Conservation (phyloP, 148 eudicot species). For the Silene latifolia region DNA sequence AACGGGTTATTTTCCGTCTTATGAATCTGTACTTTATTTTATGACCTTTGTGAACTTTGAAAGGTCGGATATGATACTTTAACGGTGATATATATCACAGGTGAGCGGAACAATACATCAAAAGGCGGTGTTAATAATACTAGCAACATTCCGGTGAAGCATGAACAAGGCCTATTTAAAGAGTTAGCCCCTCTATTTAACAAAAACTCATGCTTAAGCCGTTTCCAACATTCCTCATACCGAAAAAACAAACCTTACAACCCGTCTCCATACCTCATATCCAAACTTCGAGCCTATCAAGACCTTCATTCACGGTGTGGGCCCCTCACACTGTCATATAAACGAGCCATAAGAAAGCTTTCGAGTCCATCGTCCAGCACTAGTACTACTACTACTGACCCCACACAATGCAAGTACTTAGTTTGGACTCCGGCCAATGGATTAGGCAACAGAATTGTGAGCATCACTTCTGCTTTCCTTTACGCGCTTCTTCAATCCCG, state of each 20-base stretch:
- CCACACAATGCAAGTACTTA: conserved; percentile 46
- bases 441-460: conserved; percentile 68
- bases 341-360: conserved; percentile 34
- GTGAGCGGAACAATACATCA: background rate
- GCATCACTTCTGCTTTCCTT: conserved; percentile 66
- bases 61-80: too few species aligned
- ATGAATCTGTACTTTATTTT: too few species aligned
- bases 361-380: background rate
- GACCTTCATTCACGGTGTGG: conserved; percentile 62
- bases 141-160: background rate
- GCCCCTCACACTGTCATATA: conserved; percentile 51
- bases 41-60: too few species aligned
- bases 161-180: conserved; percentile 18
- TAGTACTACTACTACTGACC: too few species aligned
- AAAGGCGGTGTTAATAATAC: background rate
- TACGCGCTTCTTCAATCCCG: conserved; percentile 67
- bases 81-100: too few species aligned
- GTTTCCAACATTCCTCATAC: conserved; percentile 41
- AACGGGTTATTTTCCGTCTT: too few species aligned
- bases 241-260: conserved; percentile 32
- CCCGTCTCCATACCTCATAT: conserved; percentile 55
- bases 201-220: conserved; percentile 52
- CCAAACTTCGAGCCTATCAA: conserved; percentile 64
- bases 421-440: conserved; percentile 73
- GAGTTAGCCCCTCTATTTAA: conserved; percentile 41